Base-by-base conservation (phyloP, 352 stramenopile species). In the Pythium brassicae region DNA sequence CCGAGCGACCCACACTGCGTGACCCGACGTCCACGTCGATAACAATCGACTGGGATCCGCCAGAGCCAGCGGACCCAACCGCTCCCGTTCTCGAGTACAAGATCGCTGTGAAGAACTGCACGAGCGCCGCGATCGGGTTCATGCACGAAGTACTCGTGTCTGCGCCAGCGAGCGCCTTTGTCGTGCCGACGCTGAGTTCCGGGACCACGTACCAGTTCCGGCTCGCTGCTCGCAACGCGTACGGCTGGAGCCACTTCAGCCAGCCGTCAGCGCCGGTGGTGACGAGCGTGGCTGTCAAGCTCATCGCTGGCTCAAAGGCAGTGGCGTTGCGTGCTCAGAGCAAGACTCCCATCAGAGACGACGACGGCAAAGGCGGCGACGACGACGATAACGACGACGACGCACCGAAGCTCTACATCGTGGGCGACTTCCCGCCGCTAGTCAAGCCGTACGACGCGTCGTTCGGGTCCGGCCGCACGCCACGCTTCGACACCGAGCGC, bases 151-250 rank as follows among this genome's bases (percentile, higher is more conserved):
- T 85, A 15, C 61, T 52, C 20, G 58, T 32, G 35, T 51, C 17
- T 47, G 63, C 37, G 52, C 54, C 57, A 59, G 37, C 50, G 10
- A 56, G 22, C 25, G 40, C 61, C 23, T 63, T 76, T 27, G 63
- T 72, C 19, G 59, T 91, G 19, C 76, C 76, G 4, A 87, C 79
- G 43, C 61, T 96, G 5, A 88, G 78, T 42, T 76, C 78, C n/a
- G 81, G 79, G 11, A 73, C 85, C 34, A 74, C 78, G 50, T 96
- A 96, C 68, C 86, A 96, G 62, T 95, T 95, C 57, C 75, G 82
- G 6, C 68, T 96, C 3, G 73, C 86, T 12, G 86, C 78, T 14
- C 65, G 77, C 29, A 95, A 90, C 37, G 58, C 54, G 9, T 58
- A 89, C 19, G 85, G 87, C 32, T 85, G 72, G 63, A 75, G 85